Base-by-base conservation (phyloP, 768 basidiomycete species). In the Mycena albidolilacea region DNA sequence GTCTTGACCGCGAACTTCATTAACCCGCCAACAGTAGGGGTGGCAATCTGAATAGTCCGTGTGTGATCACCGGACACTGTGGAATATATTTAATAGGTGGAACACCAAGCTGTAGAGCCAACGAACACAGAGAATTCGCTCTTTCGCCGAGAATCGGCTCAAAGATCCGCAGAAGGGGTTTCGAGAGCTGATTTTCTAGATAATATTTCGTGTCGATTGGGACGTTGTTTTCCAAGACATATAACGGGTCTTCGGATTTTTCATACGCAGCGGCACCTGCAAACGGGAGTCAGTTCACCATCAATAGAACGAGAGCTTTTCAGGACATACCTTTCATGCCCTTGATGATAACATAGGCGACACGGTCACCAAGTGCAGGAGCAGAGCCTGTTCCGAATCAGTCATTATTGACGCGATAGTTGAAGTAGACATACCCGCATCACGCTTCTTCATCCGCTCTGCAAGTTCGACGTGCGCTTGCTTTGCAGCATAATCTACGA, bases 1-100 rank as follows among this genome's bases (percentile, higher is more conserved):
- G 95, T 97, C 84, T 97, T 97, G 38, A 98, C 96, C 0, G 97
- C 97, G 78, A 98, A 99, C 81, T 97, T 98, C 98, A 99, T 99
- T 65, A 99, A 82, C 35, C 98, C 98, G 19, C 98, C 98, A 11
- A 96, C 90, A 0, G 96, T 97, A 0, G 98, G 98, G 1, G 98
- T 99, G 6, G 97, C 97, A 63, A 99, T 98, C 74, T 96, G 92
- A 60, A 99, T 98, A 0, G 96, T 92, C 39, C 98, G 88, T 3
- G 98, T 99, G 78, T 99, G 98, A 76, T 97, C 97, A 3, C 98
- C 98, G 35, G 95, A 93, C 60, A 99, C 97, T 99, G 75, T 8
- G 37, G 46, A 50, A n/a, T 7, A 50, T 8, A 50, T 61, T 76
- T 44, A 75, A 74, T 19, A 50, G 52, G 44, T 21, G 21, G 23